These are phyloP conservation scores for Ceraceosorus guamensis DNA, from an alignment of 1,284 basidiomycete species.

Conservation along the genomic window DNA sequence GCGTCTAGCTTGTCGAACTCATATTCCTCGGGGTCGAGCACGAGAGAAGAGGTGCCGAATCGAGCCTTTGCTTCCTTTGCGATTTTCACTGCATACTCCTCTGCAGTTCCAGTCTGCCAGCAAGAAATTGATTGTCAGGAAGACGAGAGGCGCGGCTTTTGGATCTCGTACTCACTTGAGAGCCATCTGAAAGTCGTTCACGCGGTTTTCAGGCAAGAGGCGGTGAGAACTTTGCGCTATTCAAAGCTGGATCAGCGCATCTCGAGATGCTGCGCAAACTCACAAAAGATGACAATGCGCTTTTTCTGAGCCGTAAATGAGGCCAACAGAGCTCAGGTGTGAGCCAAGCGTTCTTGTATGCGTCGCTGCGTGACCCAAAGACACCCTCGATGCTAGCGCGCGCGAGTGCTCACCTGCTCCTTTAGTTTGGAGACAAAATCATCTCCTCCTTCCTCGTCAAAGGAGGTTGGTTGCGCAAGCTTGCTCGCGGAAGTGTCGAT, in stretches of 20 bases:
- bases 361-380: too few species aligned
- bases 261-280: background rate
- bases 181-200: background rate
- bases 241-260: background rate
- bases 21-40: constrained; percentile 54
- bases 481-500: constrained; percentile 31
- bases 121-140: background rate
- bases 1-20: constrained; percentile 93
- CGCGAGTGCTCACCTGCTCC: constrained; percentile 14
- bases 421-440: constrained; percentile 39
- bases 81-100: constrained; percentile 46
- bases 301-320: constrained; percentile 28
- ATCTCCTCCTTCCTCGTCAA: constrained; percentile 10
- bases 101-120: constrained; percentile 44
- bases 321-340: background rate
- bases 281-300: constrained; percentile 45
- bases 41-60: constrained; percentile 45
- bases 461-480: constrained; percentile 1
- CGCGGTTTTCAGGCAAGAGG: too few species aligned
- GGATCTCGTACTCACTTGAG: background rate
- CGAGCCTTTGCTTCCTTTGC: constrained; percentile 47
- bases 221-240: too few species aligned
- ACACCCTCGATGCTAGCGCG: background rate
- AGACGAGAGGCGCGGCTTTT: background rate
- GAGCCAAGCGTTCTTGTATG: background rate